Evolutionary conservation across 192 early-diverging fungal species (phyloP), one percentile per base, ranked within the genome.

Genomic region (Rhizoclosmatium globosum): DNA sequence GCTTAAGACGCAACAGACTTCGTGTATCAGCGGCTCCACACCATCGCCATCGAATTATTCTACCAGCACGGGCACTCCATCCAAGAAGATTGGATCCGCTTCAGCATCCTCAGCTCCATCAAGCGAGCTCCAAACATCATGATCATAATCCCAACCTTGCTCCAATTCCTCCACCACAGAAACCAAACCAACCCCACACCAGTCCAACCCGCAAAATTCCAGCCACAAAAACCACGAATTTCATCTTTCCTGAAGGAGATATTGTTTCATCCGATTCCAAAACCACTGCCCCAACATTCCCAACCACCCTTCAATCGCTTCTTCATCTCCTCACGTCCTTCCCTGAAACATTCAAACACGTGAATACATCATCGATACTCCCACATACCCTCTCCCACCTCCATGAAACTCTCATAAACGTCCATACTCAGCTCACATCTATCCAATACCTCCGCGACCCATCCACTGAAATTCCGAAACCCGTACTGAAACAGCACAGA

Each of bases 381-480:
- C 17, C 60, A 62, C 17, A 17, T 4, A 21, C 21, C 21, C 21
- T 31, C 23, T 11, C 6, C 6, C 23, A 56, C 13, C 38, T 74
- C 72, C 39, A 64, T 6, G 44, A 74, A 3, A 44, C 45, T 13
- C 15, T 50, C 6, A 50, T 15, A 50, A 50, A 4, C 4, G 48
- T 50, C 48, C 31, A 47, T 6, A 17, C 17, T 4, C 72, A 42
- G 6, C 43, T 74, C 15, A 15, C 45, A 7, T 23, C 61, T 3
- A 48, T 60, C 19, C 62, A 48, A 19, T 83, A 77, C 77, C 45
- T 83, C 13, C 66, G 78, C 42, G 3, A 45, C 4, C 31, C 48
- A 15, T 31, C 56, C 19, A 53, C 47, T 50, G 48, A 70, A 44
- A n/a, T 53, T 15, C 43, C 60, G 15, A 59, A 50, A 42, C 74